These are phyloP conservation scores for Saccharomyces pastorianus DNA, from an alignment of 1,139 yeast genomes.

Conservation along the genomic window DNA sequence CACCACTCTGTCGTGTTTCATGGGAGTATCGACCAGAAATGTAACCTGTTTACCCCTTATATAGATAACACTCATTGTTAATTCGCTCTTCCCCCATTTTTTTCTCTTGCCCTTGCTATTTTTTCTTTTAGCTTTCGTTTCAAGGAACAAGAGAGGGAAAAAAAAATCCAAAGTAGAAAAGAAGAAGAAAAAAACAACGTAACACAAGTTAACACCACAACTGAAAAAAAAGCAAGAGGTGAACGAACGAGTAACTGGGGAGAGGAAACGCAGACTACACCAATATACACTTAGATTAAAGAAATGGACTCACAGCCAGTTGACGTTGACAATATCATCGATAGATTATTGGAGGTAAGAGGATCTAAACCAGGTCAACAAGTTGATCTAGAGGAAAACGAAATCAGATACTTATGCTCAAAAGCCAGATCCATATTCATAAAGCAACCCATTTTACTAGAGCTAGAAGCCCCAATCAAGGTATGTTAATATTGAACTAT, in stretches of 20 bases:
- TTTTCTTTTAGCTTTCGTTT: neutral
- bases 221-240: constrained; percentile 2
- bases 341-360: constrained; percentile 91
- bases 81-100: constrained; percentile 1
- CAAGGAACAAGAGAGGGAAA: constrained; percentile 2
- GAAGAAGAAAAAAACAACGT: constrained; percentile 2
- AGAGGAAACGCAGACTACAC: neutral
- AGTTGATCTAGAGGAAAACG: constrained; percentile 87
- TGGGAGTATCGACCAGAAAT: neutral
- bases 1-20: neutral
- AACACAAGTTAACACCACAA: constrained; percentile 4
- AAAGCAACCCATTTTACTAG: constrained; percentile 91
- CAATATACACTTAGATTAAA: constrained; percentile 4
- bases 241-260: constrained; percentile 1
- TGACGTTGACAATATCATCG: constrained; percentile 94
- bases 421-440: constrained; percentile 96
- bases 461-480: constrained; percentile 94
- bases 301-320: constrained; percentile 60
- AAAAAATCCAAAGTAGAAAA: constrained; percentile 3
- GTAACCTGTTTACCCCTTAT: neutral
- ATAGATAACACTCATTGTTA: constrained; percentile 1
- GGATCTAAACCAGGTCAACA: constrained; percentile 98
- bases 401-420: constrained; percentile 90
- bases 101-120: neutral
- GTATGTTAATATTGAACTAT: constrained; percentile 36